Evolutionary conservation across 768 basidiomycete genomes (phyloP), one percentile per base, ranked within the genome.

Genomic region (Lyophyllum atratum): DNA sequence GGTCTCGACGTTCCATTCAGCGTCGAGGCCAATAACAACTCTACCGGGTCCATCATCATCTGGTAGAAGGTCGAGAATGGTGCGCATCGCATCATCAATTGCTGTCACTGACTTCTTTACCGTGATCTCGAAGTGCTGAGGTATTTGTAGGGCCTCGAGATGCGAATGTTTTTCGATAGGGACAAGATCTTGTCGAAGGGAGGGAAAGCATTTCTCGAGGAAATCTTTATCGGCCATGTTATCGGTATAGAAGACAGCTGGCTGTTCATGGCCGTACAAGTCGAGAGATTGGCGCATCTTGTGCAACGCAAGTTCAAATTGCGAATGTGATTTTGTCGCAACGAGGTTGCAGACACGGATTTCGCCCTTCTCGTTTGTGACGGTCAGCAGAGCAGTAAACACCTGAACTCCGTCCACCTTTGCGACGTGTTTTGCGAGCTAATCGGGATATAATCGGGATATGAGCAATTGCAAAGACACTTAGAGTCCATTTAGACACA

Each of bases 281-380:
- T 61, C 21, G 0, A 76, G 66, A 2, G 70, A 72, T 4, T 63
- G 48, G 0, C 49, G 52, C 34, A 75, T 67, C 9, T 43, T 24
- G 6, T 24, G 31, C 0, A 76, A 58, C 0, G 68, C 68, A 2
- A 61, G 55, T 22, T 68, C 66, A 45, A 64, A 72, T 33, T 75
- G 68, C 0, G 62, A 56, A 45, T 76, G 74, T 0, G 71, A 59
- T 53, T 73, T 76, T 0, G 72, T 74, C 2, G 70, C 59, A 9
- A 66, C 66, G 8, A 74, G 57, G 10, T 51, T 59, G 15, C 59
- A 62, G 2, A 62, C 55, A 4, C 64, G 52, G 22, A 69, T 64
- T 48, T 74, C 63, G 1, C 60, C 66, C 22, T 66, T 62, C 53
- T 73, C 56, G 49, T 74, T 74, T 12, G 65, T 66, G 5, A 64